A percentile compares a stretch with the other conserved stretches of the same genome.
These are phyloP conservation scores for Fomes fomentarius DNA, from an alignment of 1,284 basidiomycete genomes.

Conservation along the genomic window DNA sequence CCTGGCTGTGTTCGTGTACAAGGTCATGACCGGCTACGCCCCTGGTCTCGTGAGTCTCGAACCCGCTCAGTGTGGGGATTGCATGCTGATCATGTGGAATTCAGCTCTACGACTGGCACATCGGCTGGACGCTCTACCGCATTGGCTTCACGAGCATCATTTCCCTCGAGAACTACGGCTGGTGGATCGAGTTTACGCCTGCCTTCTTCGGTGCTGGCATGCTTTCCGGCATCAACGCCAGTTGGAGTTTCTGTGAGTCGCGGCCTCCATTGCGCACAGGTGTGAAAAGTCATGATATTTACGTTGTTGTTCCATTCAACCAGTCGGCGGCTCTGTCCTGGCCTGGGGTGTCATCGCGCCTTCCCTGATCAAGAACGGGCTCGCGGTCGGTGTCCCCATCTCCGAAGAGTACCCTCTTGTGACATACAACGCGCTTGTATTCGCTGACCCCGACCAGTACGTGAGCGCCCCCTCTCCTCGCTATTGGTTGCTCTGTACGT, in stretches of 20 bases:
- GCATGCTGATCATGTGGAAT: no score
- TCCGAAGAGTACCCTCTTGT: conserved; percentile 47
- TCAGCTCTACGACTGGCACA: conserved; percentile 68
- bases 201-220: conserved; percentile 73
- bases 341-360: conserved; percentile 68
- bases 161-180: conserved; percentile 59
- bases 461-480: conserved; percentile 56
- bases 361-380: conserved; percentile 54
- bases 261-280: not conserved
- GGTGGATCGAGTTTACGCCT: conserved; percentile 62
- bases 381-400: conserved; percentile 45
- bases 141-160: conserved; percentile 66
- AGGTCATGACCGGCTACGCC: conserved; percentile 62
- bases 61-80: no score
- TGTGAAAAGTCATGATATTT: not conserved
- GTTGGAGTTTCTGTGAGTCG: conserved; percentile 61
- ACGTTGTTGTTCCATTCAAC: not conserved
- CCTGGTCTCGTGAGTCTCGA: conserved; percentile 52
- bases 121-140: conserved; percentile 65
- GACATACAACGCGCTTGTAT: conserved; percentile 48
- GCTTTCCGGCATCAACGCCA: conserved; percentile 68
- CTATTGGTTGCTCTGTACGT: conserved; percentile 62
- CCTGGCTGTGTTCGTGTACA: conserved; percentile 50
- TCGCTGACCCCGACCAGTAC: conserved; percentile 45
- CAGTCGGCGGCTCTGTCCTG: conserved; percentile 56